Evolutionary conservation across 2,329 filamentous ascomycete genomes (phyloP).

Genomic region (Xylariomycetidae sp.): DNA sequence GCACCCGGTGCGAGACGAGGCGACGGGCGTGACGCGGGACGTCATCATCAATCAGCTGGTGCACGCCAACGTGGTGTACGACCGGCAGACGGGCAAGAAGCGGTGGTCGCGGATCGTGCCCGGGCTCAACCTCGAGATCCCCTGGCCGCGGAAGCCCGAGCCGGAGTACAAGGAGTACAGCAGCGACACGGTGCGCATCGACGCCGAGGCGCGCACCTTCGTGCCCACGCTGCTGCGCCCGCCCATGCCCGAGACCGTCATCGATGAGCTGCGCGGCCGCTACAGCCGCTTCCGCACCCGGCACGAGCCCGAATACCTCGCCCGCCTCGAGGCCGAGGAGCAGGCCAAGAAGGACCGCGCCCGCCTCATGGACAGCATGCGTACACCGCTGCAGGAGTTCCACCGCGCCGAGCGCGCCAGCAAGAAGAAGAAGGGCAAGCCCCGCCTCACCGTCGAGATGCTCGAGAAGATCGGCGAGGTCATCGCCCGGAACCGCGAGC

Average conservation of each 20-base stretch:
- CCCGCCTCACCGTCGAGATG: conserved; percentile 53
- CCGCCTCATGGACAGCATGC: conserved; percentile 33
- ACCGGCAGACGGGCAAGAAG: conserved; percentile 44
- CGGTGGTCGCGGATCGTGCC: conserved; percentile 59
- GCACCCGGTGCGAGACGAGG: conserved; percentile 63
- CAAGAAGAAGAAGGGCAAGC: conserved; percentile 50
- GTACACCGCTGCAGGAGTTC: conserved; percentile 55
- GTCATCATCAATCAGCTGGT: conserved; percentile 71
- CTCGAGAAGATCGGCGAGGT: conserved; percentile 58
- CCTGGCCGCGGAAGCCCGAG: conserved; percentile 62
- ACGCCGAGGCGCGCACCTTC: conserved; percentile 71
- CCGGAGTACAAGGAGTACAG: conserved; percentile 49
- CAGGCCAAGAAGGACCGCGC: conserved; percentile 36
- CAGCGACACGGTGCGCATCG: conserved; percentile 69
- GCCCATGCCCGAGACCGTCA: conserved; percentile 73
- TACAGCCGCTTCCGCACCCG: conserved; percentile 78
- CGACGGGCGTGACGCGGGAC: conserved; percentile 63
- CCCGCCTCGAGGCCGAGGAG: conserved; percentile 58
- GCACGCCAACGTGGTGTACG: conserved; percentile 43
- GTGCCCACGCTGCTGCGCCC: conserved; percentile 70
- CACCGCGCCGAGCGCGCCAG: conserved; percentile 49
- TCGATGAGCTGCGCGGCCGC: conserved; percentile 81
- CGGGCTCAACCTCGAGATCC: conserved; percentile 67
- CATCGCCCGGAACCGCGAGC: conserved; percentile 51
- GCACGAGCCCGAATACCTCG: conserved; percentile 71